A percentile compares a stretch with the other conserved stretches of the same genome.
Evolutionary conservation across 768 basidiomycete genomes (phyloP).

Genomic region (Symmetrospora coprosmae): DNA sequence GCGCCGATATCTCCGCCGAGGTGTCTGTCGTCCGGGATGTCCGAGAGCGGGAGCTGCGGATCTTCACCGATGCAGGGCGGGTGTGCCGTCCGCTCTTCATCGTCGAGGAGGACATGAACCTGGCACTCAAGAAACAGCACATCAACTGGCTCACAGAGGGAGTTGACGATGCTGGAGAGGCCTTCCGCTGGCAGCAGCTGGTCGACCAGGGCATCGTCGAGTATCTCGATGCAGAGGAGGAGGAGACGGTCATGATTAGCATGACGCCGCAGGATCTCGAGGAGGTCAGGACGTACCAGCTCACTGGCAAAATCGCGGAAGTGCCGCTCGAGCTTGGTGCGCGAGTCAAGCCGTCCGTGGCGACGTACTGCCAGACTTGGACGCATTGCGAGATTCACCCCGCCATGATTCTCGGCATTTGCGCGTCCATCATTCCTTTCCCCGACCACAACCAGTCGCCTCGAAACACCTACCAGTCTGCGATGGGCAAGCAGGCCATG

Average conservation of each 20-base stretch:
- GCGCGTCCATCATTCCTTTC: constrained; percentile 98
- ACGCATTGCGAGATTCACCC: constrained; percentile 99
- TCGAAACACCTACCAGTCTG: constrained; percentile 99
- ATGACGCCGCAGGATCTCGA: constrained; percentile 96
- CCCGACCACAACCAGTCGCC: constrained; percentile 99
- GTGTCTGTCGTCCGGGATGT: constrained; percentile 97
- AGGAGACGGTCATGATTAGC: constrained; percentile 98
- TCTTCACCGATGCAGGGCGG: constrained; percentile 93
- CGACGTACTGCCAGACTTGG: constrained; percentile 75
- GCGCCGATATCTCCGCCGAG: constrained; percentile 88
- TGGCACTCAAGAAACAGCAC: constrained; percentile 49
- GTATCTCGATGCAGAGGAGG: constrained; percentile 91
- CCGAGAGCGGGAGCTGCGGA: constrained; percentile 77
- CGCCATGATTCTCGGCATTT: constrained; percentile 95
- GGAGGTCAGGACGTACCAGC: constrained; percentile 56
- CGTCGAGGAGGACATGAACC: constrained; percentile 47
- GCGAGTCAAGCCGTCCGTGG: constrained; percentile 55
- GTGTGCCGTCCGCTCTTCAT: constrained; percentile 96
- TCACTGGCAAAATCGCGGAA: constrained; percentile 33
- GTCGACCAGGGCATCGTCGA: constrained; percentile 81
- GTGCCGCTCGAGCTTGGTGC: constrained; percentile 62
- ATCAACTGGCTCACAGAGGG: constrained; percentile 56
- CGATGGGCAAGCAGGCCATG: constrained; percentile 99
- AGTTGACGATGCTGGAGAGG: constrained; percentile 26
- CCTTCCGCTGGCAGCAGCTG: constrained; percentile 68